These are phyloP conservation scores for Penicillium alfredii DNA, from an alignment of 495 filamentous ascomycete genomes.

Conservation along the genomic window DNA sequence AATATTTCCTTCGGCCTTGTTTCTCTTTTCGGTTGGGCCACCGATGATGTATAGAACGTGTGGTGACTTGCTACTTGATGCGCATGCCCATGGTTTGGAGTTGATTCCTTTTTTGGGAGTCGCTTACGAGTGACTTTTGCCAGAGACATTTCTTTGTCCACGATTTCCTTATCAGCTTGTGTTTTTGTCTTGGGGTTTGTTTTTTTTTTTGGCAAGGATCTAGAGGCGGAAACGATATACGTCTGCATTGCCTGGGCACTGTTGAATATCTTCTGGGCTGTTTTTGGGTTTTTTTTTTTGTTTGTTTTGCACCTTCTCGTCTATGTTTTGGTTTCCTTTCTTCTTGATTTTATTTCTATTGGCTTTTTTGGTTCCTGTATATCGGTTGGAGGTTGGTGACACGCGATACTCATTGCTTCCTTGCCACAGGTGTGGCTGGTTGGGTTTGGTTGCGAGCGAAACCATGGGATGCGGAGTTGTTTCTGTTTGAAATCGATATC, in stretches of 20 bases:
- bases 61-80: slow-evolving; percentile 37
- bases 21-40: slow-evolving; percentile 26
- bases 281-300: slow-evolving; percentile 19
- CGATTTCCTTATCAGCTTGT: slow-evolving; percentile 24
- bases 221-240: slow-evolving; percentile 53
- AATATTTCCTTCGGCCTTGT: slow-evolving; percentile 24
- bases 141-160: slow-evolving; percentile 26
- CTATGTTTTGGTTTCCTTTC: slow-evolving; percentile 17
- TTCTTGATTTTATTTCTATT: slow-evolving; percentile 16
- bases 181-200: slow-evolving; percentile 25
- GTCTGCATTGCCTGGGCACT: slow-evolving; percentile 48
- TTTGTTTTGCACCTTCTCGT: slow-evolving; percentile 23
- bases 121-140: slow-evolving; percentile 27
- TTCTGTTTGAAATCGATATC: slow-evolving; percentile 32
- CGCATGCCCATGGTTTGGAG: slow-evolving; percentile 34
- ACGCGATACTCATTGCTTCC: slow-evolving; percentile 31
- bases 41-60: slow-evolving; percentile 45
- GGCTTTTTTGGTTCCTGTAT: slow-evolving; percentile 34
- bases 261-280: slow-evolving; percentile 38
- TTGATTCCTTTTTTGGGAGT: slow-evolving; percentile 30
- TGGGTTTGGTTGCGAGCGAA: slow-evolving; percentile 37
- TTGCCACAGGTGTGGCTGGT: slow-evolving; percentile 29
- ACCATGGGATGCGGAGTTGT: slow-evolving; percentile 44
- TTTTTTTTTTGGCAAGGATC: slow-evolving; percentile 38
- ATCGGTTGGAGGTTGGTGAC: slow-evolving; percentile 39